Conservation (phyloP, 495 filamentous ascomycete genomes). For the Copromyces sp. region DNA sequence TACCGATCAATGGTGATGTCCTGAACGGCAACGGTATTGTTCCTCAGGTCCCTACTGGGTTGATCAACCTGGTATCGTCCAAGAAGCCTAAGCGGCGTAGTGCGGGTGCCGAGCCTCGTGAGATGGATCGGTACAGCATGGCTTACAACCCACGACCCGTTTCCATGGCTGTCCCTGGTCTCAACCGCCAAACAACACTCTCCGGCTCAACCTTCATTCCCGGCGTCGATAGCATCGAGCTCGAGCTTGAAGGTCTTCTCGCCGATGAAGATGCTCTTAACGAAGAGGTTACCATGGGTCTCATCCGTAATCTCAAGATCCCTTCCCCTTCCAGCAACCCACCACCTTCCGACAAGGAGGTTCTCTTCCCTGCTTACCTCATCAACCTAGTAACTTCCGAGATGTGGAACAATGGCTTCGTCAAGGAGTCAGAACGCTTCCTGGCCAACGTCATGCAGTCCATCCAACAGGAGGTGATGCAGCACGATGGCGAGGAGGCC, state of each 20-base stretch:
- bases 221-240: conserved; percentile 78
- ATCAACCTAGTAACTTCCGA: conserved; percentile 99
- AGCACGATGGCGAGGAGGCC: conserved; percentile 93
- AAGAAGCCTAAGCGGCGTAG: conserved; percentile 97
- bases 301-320: conserved; percentile 94
- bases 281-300: conserved; percentile 88
- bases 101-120: conserved; percentile 77
- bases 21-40: conserved; percentile 48
- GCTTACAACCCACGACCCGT: conserved; percentile 91
- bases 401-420: conserved; percentile 99
- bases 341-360: conserved; percentile 92
- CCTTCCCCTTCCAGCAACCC: conserved; percentile 74
- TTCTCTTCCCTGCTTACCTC: conserved; percentile 94
- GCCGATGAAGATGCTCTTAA: conserved; percentile 93
- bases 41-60: conserved; percentile 52
- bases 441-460: conserved; percentile 99
- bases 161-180: conserved; percentile 71
- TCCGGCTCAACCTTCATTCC: conserved; percentile 60
- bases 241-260: conserved; percentile 84
- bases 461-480: conserved; percentile 98
- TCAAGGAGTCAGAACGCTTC: conserved; percentile 98
- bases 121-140: conserved; percentile 76
- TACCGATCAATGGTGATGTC: conserved; percentile 56
- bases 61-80: conserved; percentile 93
- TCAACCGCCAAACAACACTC: conserved; percentile 54